Evolutionary conservation across 2,329 filamentous ascomycete species (phyloP), one percentile per base, ranked within the genome.

Genomic region (Aureobasidium mangrovei): DNA sequence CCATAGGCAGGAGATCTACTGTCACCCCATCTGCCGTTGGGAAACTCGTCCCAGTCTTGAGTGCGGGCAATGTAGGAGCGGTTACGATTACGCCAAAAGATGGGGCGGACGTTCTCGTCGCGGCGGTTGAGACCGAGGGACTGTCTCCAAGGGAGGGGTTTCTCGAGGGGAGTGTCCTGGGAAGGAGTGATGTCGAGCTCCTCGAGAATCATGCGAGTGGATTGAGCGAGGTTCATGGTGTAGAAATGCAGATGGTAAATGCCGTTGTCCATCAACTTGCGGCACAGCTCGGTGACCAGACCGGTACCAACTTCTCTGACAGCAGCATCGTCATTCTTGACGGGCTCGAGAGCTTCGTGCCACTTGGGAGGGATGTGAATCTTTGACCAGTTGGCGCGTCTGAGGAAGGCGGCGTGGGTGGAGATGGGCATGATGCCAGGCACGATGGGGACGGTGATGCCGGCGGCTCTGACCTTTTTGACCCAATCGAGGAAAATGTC

Each of bases 1-100:
- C 93, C 93, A 65, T 96, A 98, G 48, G 93, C 93, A 58, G 93
- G 93, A 56, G 91, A 97, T 60, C 93, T 82, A 51, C 91, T 91
- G 70, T 98, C 93, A 72, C 93, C 94, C 93, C 93, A 98, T 70
- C 93, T 86, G 44, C 93, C 93, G 76, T 98, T 98, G 54, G 93
- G 93, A 64, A 96, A 98, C 70, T 98, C 93, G 64, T 98, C 93
- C 93, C 93, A 98, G 62, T 96, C 91, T 68, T 96, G 91, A 0
- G 93, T 98, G 54, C 93, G 88, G 54, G 89, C 84, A 54, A 98
- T 84, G 64, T 98, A 98, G 3, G 91, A 95, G 67, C 93, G 90
- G 72, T 95, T 93, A 56, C 93, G 83, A 73, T 97, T 96, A 63
- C 91, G 85, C 93, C 93, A 98, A 79, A 98, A 98, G 62, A 98